Base-by-base conservation (phyloP, 768 basidiomycete species). In the Lepiota venenata region DNA sequence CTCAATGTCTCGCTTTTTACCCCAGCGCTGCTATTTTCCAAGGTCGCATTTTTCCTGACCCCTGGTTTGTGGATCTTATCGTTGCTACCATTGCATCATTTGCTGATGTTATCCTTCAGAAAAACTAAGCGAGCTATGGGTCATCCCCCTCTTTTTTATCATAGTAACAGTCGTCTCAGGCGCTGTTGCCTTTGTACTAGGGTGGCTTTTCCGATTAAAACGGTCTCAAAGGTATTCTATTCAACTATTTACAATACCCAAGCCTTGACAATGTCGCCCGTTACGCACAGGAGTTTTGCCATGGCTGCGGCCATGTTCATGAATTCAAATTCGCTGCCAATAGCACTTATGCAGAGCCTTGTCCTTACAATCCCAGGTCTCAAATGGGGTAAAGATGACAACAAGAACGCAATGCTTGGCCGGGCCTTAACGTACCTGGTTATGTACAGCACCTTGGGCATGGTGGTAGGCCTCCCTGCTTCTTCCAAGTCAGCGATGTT, bases 241-340 rank as follows among this genome's bases (percentile, higher is more conserved):
- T 18, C 1, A 40, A 2, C n/a, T 16, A n/a, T 20, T n/a, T 39
- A 35, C 42, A 14, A 11, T 12, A 42, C 37, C 27, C 18, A 36
- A 20, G 20, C 18, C 39, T 44, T 40, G 32, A 49, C 58, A n/a
- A 43, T 27, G 45, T 27, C 20, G 21, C 43, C 22, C 51, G 12
- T 47, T 21, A 14, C 51, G 32, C 45, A 7, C 60, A 91, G 89
- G 64, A 84, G 79, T 49, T 92, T 91, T 59, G 87, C 86, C 6
- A 85, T 87, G 67, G 89, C 90, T 0, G 86, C 89, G 0, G 77
- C 88, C 25, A 92, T 88, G 84, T 91, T 91, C 75, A 90, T 93
- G 87, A 96, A 94, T 68, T 92, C 90, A 2, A 98, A 98, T 66
- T 92, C 92, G 0, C 81, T 99, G 4, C 96, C 96, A 0, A 92